Percentiles rank a stretch among this genome's conserved stretches.
Conservation (phyloP, 805 yeast genomes). For the Diddensiella santjacobensis region DNA sequence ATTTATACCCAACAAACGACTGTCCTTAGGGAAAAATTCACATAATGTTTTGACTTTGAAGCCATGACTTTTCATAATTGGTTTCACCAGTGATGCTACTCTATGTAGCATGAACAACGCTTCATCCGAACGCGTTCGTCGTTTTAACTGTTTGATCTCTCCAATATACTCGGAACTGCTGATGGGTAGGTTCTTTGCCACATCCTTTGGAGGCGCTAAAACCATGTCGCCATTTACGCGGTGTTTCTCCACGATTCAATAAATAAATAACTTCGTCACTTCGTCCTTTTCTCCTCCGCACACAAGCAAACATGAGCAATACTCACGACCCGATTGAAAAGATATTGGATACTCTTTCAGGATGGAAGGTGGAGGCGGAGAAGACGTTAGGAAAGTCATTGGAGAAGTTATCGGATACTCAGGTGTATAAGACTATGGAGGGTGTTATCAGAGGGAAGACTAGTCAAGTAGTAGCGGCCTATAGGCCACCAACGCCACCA, state of each 20-base stretch:
- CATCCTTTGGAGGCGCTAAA: background rate
- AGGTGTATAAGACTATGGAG: conserved; percentile 18
- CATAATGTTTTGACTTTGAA: conserved; percentile 64
- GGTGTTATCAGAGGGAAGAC: conserved; percentile 12
- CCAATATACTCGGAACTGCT: conserved; percentile 18
- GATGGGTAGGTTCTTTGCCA: background rate
- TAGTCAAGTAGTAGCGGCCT: background rate
- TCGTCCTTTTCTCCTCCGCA: too few species aligned
- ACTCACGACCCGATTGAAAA: conserved; percentile 21
- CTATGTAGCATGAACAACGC: conserved; percentile 62
- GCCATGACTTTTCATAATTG: conserved; percentile 65
- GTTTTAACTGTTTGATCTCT: conserved; percentile 41
- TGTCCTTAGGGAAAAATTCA: conserved; percentile 77
- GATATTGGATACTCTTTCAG: conserved; percentile 21
- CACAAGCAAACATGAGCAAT: background rate
- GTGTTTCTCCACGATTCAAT: too few species aligned
- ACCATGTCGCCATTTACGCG: too few species aligned
- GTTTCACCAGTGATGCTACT: conserved; percentile 66
- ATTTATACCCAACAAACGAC: conserved; percentile 70
- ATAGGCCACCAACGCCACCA: conserved; percentile 27
- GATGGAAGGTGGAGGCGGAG: conserved; percentile 17
- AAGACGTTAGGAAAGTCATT: conserved; percentile 14
- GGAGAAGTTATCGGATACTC: conserved; percentile 15
- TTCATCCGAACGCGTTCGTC: conserved; percentile 43
- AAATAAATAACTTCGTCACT: too few species aligned